Conservation (phyloP, 176 grass and related monocot genomes). For the Poa pratensis region DNA sequence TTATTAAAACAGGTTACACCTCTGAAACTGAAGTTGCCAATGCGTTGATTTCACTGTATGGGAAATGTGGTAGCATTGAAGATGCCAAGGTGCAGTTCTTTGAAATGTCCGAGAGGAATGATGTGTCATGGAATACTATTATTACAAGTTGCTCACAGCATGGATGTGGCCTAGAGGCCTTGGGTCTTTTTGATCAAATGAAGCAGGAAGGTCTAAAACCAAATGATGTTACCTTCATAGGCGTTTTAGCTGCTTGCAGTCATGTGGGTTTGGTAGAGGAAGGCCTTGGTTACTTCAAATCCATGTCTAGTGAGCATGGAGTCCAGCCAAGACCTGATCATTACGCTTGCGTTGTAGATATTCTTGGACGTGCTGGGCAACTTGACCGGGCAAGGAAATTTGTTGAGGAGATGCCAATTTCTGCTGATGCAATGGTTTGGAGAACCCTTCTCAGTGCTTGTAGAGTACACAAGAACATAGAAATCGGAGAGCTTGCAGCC, state of each 20-base stretch:
- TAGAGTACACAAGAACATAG: constrained; percentile 69
- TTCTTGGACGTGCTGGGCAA: constrained; percentile 73
- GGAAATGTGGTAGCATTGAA: constrained; percentile 75
- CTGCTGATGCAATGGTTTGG: constrained; percentile 77
- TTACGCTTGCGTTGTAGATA: constrained; percentile 81
- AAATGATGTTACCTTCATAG: constrained; percentile 77
- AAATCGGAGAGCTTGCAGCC: constrained; percentile 69
- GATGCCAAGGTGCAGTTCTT: constrained; percentile 65
- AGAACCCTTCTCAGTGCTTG: constrained; percentile 65
- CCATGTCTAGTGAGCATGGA: constrained; percentile 53
- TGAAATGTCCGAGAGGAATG: constrained; percentile 52
- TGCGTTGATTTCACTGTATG: constrained; percentile 81
- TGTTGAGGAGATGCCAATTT: constrained; percentile 67
- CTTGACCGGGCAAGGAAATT: constrained; percentile 68
- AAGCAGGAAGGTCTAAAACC: constrained; percentile 61
- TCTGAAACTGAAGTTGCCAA: constrained; percentile 70
- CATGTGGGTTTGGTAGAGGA: constrained; percentile 76
- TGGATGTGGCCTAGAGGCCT: constrained; percentile 63
- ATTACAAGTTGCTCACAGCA: constrained; percentile 72
- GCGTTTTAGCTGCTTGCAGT: constrained; percentile 77
- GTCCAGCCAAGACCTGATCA: constrained; percentile 61
- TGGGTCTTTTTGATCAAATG: constrained; percentile 71
- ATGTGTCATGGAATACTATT: constrained; percentile 64
- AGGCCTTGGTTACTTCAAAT: constrained; percentile 65
- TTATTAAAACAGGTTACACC: constrained; percentile 59